These are phyloP conservation scores for Pseudotsuga menziesii DNA, from an alignment of 75 land plant species.

Conservation along the genomic window DNA sequence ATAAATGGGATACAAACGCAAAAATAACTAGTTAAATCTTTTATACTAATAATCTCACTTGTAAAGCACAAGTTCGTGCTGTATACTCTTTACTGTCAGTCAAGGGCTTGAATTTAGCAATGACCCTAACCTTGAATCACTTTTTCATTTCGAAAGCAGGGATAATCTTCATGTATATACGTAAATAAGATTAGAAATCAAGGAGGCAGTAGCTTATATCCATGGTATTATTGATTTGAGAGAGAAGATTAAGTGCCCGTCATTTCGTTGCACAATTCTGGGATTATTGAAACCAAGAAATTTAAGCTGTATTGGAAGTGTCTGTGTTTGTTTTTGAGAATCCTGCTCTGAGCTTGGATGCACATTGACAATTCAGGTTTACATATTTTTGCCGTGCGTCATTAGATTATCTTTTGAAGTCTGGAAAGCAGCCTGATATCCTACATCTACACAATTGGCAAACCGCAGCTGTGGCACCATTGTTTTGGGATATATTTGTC, in stretches of 20 bases:
- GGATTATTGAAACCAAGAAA: background rate
- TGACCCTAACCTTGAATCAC: background rate
- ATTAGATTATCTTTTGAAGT: slow-evolving; percentile 62
- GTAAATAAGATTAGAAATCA: background rate
- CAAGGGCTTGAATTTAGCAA: background rate
- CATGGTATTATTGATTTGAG: background rate
- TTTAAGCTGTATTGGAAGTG: background rate
- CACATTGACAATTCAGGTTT: slow-evolving; percentile 37
- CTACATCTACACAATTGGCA: slow-evolving; percentile 80
- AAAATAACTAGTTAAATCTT: background rate
- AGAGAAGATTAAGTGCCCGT: background rate
- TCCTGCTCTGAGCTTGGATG: background rate
- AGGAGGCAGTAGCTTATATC: background rate
- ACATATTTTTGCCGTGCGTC: slow-evolving; percentile 67
- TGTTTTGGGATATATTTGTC: slow-evolving; percentile 76
- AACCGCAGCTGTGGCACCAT: slow-evolving; percentile 65
- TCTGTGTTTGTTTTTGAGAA: background rate
- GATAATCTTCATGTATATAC: background rate
- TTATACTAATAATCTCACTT: background rate
- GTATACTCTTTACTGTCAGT: background rate
- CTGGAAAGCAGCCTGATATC: slow-evolving; percentile 74
- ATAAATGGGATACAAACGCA: background rate
- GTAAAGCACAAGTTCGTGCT: background rate
- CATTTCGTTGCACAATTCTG: background rate
- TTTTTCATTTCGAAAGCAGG: background rate